Base-by-base conservation (phyloP, 2,329 filamentous ascomycete genomes). In the Colletotrichum spaethianum region DNA sequence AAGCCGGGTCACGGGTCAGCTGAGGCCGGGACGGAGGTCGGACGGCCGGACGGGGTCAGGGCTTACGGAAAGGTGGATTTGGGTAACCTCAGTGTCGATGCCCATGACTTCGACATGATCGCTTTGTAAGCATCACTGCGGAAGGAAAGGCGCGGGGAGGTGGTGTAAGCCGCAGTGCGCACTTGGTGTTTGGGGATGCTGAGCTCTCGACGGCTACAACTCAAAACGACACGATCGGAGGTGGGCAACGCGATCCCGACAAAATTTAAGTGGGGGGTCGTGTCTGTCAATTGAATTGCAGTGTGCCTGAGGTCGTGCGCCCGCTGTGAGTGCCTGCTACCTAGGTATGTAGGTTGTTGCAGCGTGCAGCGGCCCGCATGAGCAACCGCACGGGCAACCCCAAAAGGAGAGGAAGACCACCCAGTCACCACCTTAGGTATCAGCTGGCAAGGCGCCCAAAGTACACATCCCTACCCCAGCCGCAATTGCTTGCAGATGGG, bases 81-180 rank as follows among this genome's bases (percentile, higher is more conserved):
- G 72, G 94, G 94, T 77, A 96, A 87, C 83, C 89, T 92, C 80
- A 95, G 82, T 65, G 93, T 94, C 80, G 91, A 90, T 80, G 91
- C 89, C 92, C 93, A 94, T 80, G 88, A 91, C 83, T 89, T 91
- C 55, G 82, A 82, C 83, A 85, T 85, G 75, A 16, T 74, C 67
- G 67, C 64, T 62, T 72, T 61, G 63, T 70, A 48, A 66, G 71
- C 72, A 74, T 72, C 69, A 69, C 69, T 61, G 59, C 64, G 57
- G 33, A 61, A 11, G 63, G 23, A 36, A 23, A 36, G 40, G 26
- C 33, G 53, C 9, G 36, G 28, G 31, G 18, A 50, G 50, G 38
- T 31, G 14, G 44, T n/a, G 20, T 56, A 42, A 53, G 38, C 16
- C 7, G 20, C 31, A 44, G 40, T 36, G 48, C 46, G 31, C 20